phyloP scores from a whole-genome alignment of 2,329 filamentous ascomycete genomes.

The Sarocladium brachiariae region DNA sequence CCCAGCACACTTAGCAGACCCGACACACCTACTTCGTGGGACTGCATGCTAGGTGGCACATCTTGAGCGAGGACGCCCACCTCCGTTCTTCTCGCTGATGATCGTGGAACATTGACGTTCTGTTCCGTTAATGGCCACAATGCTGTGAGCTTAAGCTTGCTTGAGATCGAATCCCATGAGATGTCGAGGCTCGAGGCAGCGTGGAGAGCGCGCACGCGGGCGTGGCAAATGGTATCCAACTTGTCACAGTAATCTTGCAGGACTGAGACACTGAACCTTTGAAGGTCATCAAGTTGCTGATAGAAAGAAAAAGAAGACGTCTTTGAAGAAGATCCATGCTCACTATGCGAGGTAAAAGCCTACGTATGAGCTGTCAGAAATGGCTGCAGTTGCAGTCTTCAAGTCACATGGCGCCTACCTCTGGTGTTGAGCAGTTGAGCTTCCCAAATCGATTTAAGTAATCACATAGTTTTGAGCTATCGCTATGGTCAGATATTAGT shows the following conservation, averaged over 20 bases:
- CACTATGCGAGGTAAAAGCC: conserved; percentile 43
- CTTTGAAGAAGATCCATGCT: conserved; percentile 30
- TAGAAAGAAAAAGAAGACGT: conserved; percentile 64
- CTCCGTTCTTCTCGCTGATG: conserved; percentile 56
- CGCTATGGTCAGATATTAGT: neutral
- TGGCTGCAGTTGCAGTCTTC: neutral
- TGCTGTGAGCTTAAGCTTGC: conserved; percentile 57
- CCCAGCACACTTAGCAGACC: conserved; percentile 76
- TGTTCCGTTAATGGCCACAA: conserved; percentile 50
- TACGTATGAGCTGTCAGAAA: neutral
- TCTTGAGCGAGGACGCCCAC: conserved; percentile 71
- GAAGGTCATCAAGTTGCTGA: conserved; percentile 52
- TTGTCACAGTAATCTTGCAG: conserved; percentile 43
- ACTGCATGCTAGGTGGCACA: conserved; percentile 48
- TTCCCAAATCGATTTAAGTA: conserved; percentile 52
- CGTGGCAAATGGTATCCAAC: conserved; percentile 40
- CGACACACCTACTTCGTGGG: conserved; percentile 69
- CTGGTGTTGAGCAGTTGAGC: conserved; percentile 42
- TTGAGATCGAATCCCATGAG: conserved; percentile 64
- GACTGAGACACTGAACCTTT: conserved; percentile 45
- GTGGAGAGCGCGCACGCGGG: conserved; percentile 34
- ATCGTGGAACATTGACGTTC: conserved; percentile 32
- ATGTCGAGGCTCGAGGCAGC: conserved; percentile 65
- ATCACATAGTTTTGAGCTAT: conserved; percentile 47
- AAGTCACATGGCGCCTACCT: neutral